Evolutionary conservation across 768 basidiomycete species (phyloP).

Genomic region (Kwoniella dendrophila): DNA sequence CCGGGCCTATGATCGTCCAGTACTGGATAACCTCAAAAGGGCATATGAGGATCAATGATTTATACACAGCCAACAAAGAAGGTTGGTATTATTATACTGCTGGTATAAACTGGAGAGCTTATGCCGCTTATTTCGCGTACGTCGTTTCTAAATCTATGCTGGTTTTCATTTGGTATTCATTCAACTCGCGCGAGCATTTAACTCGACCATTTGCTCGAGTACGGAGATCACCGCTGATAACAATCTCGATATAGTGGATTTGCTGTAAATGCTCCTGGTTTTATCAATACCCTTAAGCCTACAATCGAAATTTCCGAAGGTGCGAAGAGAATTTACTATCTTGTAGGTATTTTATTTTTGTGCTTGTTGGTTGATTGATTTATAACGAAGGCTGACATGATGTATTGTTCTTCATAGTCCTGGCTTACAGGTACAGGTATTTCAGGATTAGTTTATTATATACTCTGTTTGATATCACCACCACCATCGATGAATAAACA

Average conservation of each 20-base stretch:
- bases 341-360: conserved; percentile 20
- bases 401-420: conserved; percentile 62
- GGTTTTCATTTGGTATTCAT: too few relatives aligned
- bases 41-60: conserved; percentile 70
- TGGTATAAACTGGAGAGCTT: conserved; percentile 71
- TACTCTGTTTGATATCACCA: conserved; percentile 66
- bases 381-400: conserved; percentile 43
- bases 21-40: conserved; percentile 75
- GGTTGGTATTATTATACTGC: conserved; percentile 77
- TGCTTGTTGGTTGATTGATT: neutral
- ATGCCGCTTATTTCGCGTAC: conserved; percentile 48
- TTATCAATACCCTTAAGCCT: conserved; percentile 68
- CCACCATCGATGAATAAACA: conserved; percentile 60
- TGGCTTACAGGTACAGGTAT: conserved; percentile 83
- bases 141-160: neutral
- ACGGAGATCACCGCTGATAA: too few relatives aligned
- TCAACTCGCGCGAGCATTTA: too few relatives aligned
- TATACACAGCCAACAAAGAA: conserved; percentile 64
- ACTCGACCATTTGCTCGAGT: too few relatives aligned
- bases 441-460: conserved; percentile 67
- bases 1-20: conserved; percentile 79
- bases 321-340: conserved; percentile 62
- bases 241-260: conserved; percentile 62
- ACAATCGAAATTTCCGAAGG: conserved; percentile 63
- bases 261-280: conserved; percentile 78